Evolutionary conservation across 192 early-diverging fungal genomes (phyloP).

Genomic region (Gigaspora rosea): DNA sequence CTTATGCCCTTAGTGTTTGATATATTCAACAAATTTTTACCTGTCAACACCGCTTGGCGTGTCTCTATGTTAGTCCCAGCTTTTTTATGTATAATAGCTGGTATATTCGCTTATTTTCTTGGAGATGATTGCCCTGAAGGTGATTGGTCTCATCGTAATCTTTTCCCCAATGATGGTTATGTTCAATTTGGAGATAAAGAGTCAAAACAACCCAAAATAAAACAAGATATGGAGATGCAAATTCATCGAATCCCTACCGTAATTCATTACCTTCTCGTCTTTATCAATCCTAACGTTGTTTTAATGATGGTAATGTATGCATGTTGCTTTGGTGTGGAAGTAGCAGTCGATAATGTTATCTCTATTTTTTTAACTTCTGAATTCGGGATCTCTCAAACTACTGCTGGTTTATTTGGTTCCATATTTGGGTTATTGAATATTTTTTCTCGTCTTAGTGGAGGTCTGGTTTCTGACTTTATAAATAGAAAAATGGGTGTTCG

Average conservation of each 20-base stretch:
- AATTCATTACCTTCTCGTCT: conserved; percentile 15
- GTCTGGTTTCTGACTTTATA: conserved; percentile 54
- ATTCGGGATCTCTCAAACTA: conserved; percentile 48
- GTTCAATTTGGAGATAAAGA: conserved; percentile 37
- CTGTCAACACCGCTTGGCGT: conserved; percentile 54
- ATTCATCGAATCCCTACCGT: not conserved
- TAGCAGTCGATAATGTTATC: conserved; percentile 60
- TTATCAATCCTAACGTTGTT: conserved; percentile 43
- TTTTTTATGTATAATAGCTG: conserved; percentile 41
- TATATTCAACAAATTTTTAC: conserved; percentile 25
- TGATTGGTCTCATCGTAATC: conserved; percentile 35
- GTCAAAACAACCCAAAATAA: conserved; percentile 31
- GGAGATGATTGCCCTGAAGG: conserved; percentile 47
- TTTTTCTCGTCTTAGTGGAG: conserved; percentile 62
- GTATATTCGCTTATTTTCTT: conserved; percentile 37
- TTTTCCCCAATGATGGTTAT: not conserved
- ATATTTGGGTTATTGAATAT: conserved; percentile 71
- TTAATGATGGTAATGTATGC: conserved; percentile 60
- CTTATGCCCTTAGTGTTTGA: conserved; percentile 59
- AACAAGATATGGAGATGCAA: not conserved
- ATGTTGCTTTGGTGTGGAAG: conserved; percentile 66
- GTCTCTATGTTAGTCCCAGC: conserved; percentile 44
- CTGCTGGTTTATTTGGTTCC: conserved; percentile 56
- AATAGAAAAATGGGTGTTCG: conserved; percentile 37
- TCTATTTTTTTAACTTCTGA: conserved; percentile 45